Percentiles rank a stretch among this genome's conserved stretches.
Evolutionary conservation across 805 yeast genomes (phyloP).

Genomic region (Pichia occidentalis): DNA sequence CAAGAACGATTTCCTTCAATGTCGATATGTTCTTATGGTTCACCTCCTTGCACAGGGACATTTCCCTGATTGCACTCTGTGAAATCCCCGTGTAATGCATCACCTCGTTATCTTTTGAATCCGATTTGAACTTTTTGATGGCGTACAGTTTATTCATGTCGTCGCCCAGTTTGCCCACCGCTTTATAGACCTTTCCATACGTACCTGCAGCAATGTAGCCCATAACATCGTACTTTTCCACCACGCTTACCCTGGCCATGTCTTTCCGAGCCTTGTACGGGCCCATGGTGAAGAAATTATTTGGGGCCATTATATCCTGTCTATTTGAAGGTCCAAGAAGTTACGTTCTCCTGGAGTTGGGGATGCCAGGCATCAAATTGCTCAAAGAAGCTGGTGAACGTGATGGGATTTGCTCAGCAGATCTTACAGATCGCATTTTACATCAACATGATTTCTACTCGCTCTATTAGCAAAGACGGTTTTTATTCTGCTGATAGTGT

Average conservation of each 20-base stretch:
- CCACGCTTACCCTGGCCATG: constrained; percentile 58
- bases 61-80: constrained; percentile 93
- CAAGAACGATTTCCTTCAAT: constrained; percentile 76
- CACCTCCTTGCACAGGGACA: constrained; percentile 89
- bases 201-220: constrained; percentile 99
- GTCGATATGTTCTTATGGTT: constrained; percentile 72
- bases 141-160: constrained; percentile 49
- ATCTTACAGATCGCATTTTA: too few relatives aligned
- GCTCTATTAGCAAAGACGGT: not conserved
- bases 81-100: constrained; percentile 90
- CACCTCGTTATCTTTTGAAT: constrained; percentile 78
- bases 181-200: constrained; percentile 92
- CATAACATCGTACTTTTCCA: constrained; percentile 78
- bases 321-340: constrained; percentile 33
- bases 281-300: constrained; percentile 46
- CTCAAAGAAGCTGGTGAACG: constrained; percentile 20
- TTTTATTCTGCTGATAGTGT: too few relatives aligned
- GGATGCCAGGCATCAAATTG: constrained; percentile 10
- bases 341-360: constrained; percentile 2
- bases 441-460: too few relatives aligned
- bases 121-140: constrained; percentile 92
- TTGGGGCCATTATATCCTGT: constrained; percentile 54
- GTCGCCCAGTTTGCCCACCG: constrained; percentile 39
- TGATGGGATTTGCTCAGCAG: constrained; percentile 6
- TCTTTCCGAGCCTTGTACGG: constrained; percentile 64